These are phyloP conservation scores for Fraxinus paxiana DNA, from an alignment of 305 asterid genomes.

Conservation along the genomic window DNA sequence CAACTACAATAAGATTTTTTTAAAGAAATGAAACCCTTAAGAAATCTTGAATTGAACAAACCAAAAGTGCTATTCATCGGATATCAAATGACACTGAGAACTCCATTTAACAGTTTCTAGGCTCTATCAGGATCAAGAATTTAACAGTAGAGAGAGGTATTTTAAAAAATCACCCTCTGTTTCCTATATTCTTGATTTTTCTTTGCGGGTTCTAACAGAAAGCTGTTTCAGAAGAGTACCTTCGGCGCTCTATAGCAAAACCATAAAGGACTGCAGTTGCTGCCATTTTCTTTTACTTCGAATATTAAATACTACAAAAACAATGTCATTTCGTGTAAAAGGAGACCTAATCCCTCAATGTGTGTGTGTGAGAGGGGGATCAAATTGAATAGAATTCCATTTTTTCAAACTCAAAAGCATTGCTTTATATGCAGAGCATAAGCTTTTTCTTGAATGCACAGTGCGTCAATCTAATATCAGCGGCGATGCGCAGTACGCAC, in stretches of 20 bases:
- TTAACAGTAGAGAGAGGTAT: not conserved
- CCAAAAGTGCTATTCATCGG: slow-evolving; percentile 25
- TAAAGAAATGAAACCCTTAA: not conserved
- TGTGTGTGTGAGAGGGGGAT: slow-evolving; percentile 1
- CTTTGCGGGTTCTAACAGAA: slow-evolving; percentile 37
- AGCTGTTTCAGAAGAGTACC: slow-evolving; percentile 67
- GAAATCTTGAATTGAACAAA: slow-evolving; percentile 5
- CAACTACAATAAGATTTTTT: slow-evolving; percentile 17
- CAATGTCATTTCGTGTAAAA: slow-evolving; percentile 1
- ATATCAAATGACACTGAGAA: slow-evolving; percentile 50
- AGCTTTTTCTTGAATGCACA: slow-evolving; percentile 32
- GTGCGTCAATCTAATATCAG: slow-evolving; percentile 19
- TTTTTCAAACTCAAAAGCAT: slow-evolving; percentile 19
- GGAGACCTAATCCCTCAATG: not conserved
- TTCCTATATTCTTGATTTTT: not conserved
- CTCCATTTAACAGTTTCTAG: slow-evolving; percentile 32
- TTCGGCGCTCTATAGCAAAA: slow-evolving; percentile 44
- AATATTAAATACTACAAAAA: not conserved
- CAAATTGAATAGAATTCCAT: slow-evolving; percentile 13
- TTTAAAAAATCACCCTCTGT: not conserved
- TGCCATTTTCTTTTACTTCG: slow-evolving; percentile 39
- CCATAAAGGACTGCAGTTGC: slow-evolving; percentile 31
- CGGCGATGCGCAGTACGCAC: slow-evolving; percentile 30
- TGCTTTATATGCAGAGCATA: slow-evolving; percentile 24
- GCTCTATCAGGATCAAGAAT: not conserved